Conservation (phyloP, 2,329 filamentous ascomycete species). For the Pseudopithomyces maydicus region DNA sequence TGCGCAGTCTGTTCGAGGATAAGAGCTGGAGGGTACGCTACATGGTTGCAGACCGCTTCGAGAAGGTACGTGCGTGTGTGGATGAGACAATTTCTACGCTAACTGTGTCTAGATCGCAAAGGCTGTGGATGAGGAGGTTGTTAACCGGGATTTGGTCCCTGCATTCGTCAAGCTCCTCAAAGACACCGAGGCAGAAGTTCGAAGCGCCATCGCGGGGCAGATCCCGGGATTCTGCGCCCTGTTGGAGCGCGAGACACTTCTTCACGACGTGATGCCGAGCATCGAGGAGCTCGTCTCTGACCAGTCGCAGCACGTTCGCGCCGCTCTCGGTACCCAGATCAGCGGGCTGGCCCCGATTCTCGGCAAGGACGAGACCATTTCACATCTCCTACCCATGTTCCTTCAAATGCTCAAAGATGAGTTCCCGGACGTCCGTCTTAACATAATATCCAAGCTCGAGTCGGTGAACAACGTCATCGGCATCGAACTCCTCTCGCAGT, state of each 20-base stretch:
- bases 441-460: constrained; percentile 99
- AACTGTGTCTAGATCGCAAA: constrained; percentile 77
- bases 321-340: constrained; percentile 93
- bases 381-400: constrained; percentile 97
- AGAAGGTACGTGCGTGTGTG: constrained; percentile 69
- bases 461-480: constrained; percentile 98
- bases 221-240: constrained; percentile 94
- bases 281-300: constrained; percentile 97
- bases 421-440: constrained; percentile 94
- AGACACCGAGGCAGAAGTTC: constrained; percentile 96
- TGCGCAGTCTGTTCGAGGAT: constrained; percentile 94
- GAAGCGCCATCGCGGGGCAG: constrained; percentile 94
- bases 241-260: constrained; percentile 82
- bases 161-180: constrained; percentile 98
- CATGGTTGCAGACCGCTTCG: constrained; percentile 98
- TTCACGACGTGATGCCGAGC: constrained; percentile 95
- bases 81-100: constrained; percentile 27
- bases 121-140: constrained; percentile 95
- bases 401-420: constrained; percentile 99
- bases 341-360: constrained; percentile 95
- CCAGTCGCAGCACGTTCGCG: constrained; percentile 93
- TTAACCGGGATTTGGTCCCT: constrained; percentile 90
- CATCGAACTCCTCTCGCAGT: constrained; percentile 95
- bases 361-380: constrained; percentile 97
- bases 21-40: constrained; percentile 99